Base-by-base conservation (phyloP, 1,284 basidiomycete species). In the Mycena sp. region DNA sequence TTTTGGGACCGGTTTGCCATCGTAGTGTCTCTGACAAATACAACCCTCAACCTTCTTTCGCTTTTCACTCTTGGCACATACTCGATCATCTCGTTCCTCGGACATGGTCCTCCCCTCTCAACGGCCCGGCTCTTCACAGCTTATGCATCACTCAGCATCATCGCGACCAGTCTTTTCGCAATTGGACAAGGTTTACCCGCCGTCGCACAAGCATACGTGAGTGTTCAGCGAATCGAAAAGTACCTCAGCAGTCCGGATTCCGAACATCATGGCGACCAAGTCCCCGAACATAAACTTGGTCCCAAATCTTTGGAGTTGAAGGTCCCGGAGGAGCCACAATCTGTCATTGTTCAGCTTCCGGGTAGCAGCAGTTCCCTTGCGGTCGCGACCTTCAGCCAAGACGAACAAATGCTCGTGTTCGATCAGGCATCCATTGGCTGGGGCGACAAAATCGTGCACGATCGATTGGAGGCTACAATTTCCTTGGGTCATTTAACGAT, bases 101-200 rank as follows among this genome's bases (percentile, higher is more conserved):
- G 58, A 23, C 58, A 59, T 17, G 58, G 49, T 6, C 58, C 58
- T 4, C 49, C 49, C 21, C 49, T 59, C 2, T 59, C 58, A 9
- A 59, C 58, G 17, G 58, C 58, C 5, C 58, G 58, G n/a, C 58
- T 59, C n/a, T 59, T 59, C 49, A 59, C 58, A 2, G 58, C 58
- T 5, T 59, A 59, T 52, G n/a, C 58, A 6, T 52, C 58, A 26
- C 58, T 59, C 49, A 52, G 49, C 23, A 59, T 59, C 19, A 59
- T 59, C 19, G 44, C 49, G n/a, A 41, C 40, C 17, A 59, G 58
- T 44, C 49, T 59, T 3, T 52, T 52, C 26, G 43, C 25, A 19
- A 59, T 59, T 9, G 58, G 58, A 25, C 58, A 59, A 14, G 58
- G 58, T 28, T 35, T 59, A 28, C 58, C 58, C 12, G 58, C 58